Conservation (phyloP, 768 basidiomycete genomes). For the Pluteus cervinus region DNA sequence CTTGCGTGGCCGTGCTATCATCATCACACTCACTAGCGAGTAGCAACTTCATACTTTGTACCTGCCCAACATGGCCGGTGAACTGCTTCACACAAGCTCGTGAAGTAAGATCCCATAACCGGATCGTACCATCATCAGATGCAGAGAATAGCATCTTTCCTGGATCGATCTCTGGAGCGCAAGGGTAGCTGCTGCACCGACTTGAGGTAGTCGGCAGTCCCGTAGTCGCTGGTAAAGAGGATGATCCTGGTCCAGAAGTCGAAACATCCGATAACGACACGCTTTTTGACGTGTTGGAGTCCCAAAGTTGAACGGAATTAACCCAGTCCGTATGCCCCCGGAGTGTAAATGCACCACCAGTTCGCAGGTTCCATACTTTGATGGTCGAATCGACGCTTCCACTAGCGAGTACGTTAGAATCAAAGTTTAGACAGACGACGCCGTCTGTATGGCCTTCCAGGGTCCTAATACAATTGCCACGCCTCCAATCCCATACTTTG, state of each 20-base stretch:
- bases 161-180: constrained; percentile 52
- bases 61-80: constrained; percentile 88
- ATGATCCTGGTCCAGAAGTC: constrained; percentile 28
- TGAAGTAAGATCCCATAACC: constrained; percentile 85
- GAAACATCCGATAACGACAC: constrained; percentile 23
- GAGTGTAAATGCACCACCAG: constrained; percentile 86
- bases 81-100: constrained; percentile 81
- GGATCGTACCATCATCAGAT: constrained; percentile 90
- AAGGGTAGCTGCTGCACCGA: constrained; percentile 16
- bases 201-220: background rate
- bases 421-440: constrained; percentile 87
- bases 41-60: constrained; percentile 84
- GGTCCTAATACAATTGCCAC: constrained; percentile 81
- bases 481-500: constrained; percentile 94
- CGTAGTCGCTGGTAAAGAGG: constrained; percentile 8
- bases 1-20: constrained; percentile 15
- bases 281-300: constrained; percentile 38
- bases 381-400: constrained; percentile 94
- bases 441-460: constrained; percentile 89
- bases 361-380: constrained; percentile 91
- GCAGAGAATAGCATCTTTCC: constrained; percentile 98
- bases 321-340: constrained; percentile 96
- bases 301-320: constrained; percentile 92
- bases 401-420: constrained; percentile 85
- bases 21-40: constrained; percentile 52